Conservation (phyloP, 345 rosid genomes). For the Viola odorata region DNA sequence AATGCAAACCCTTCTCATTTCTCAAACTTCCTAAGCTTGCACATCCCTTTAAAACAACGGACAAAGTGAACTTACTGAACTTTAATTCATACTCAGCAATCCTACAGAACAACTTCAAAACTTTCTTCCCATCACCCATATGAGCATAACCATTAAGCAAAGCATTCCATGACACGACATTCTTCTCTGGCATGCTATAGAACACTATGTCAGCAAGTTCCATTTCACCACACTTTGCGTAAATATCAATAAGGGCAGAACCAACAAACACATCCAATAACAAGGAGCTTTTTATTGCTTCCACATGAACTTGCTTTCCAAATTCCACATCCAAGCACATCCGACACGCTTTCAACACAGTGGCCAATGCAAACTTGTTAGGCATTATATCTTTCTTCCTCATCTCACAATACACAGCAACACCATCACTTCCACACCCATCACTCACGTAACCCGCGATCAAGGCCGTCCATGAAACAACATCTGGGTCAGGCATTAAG, state of each 20-base stretch:
- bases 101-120: constrained; percentile 25
- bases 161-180: constrained; percentile 39
- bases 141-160: constrained; percentile 41
- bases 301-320: constrained; percentile 39
- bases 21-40: constrained; percentile 23
- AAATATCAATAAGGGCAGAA: constrained; percentile 41
- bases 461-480: constrained; percentile 43
- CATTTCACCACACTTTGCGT: constrained; percentile 38
- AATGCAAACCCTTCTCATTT: constrained; percentile 37
- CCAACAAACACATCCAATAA: constrained; percentile 35
- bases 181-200: constrained; percentile 29
- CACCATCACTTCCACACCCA: constrained; percentile 22
- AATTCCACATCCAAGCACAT: constrained; percentile 27
- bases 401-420: constrained; percentile 27
- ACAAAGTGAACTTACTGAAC: constrained; percentile 31
- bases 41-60: constrained; percentile 36
- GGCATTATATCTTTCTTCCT: constrained; percentile 32
- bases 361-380: constrained; percentile 31
- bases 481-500: constrained; percentile 36
- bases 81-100: constrained; percentile 33
- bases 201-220: constrained; percentile 37
- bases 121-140: constrained; percentile 25
- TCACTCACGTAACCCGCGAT: constrained; percentile 29
- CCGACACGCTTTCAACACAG: constrained; percentile 39
- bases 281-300: constrained; percentile 31